Base-by-base conservation (phyloP, 768 basidiomycete genomes). In the Leucocoprinus sp. region DNA sequence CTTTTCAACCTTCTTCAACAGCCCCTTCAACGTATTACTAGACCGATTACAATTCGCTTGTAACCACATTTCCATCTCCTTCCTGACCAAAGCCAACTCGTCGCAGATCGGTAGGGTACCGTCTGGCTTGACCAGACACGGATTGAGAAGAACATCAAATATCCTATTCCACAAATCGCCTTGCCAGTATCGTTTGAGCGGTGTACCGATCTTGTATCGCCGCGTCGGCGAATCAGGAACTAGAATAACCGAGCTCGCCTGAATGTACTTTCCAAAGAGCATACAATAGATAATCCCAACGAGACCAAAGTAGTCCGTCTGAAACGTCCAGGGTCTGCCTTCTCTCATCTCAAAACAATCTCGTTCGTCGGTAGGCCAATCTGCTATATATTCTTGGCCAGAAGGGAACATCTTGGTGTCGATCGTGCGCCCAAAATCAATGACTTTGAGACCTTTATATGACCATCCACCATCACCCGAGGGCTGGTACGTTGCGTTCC, bases 121-220 rank as follows among this genome's bases (percentile, higher is more conserved):
- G 42, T 78, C 77, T 9, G 69, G 57, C 11, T 74, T 70, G 14
- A 78, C 74, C n/a, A 69, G 53, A 28, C 69, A 64, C 1, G 96
- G 85, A 62, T 98, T 98, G 48, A 99, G 78, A 45, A 97, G 65
- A 22, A 84, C 52, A 54, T 93, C 85, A 60, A 99, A 97, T 35
- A 96, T 57, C 43, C 74, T 64, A 26, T 68, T 83, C 91, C 96
- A 95, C 18, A 95, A 63, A 18, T 88, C 84, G 36, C 70, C 75
- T 63, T 98, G 93, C 91, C 96, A 97, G 62, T 99, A 99, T 49
- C 96, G 74, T 59, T 92, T 92, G 56, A 93, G 73, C n/a, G 84
- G 76, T 22, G 82, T 79, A 12, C 76, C 68, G 42, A 92, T 75
- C 68, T 76, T 84, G 66, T 81, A 76, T 47, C 72, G 65, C 33